A percentile compares a stretch with the other conserved stretches of the same genome.
Conservation (phyloP, 306 rosid genomes). For the Amphicarpaea edgeworthii region DNA sequence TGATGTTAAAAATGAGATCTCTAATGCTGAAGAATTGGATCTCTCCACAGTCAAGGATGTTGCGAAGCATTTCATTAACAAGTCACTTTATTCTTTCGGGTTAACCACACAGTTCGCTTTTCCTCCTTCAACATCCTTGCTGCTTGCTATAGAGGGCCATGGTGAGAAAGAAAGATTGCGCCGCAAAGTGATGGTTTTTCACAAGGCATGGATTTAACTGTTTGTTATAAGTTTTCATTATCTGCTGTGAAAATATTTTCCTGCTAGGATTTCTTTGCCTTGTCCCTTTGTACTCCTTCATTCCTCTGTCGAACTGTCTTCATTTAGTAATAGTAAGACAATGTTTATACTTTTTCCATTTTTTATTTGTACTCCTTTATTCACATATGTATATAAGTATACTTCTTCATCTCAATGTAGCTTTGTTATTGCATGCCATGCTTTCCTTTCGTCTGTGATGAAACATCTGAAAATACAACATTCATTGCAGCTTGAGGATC, state of each 20-base stretch:
- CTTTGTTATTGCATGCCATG: constrained; percentile 6
- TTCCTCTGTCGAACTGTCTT: background rate
- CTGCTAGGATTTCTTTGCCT: constrained; percentile 13
- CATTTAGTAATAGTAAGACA: background rate
- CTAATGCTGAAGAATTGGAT: constrained; percentile 54
- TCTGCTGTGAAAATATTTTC: constrained; percentile 18
- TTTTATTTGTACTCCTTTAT: background rate
- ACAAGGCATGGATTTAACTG: constrained; percentile 58
- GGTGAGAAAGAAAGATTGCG: constrained; percentile 80
- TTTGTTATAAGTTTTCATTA: constrained; percentile 1
- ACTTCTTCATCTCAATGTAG: constrained; percentile 15
- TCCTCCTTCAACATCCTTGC: constrained; percentile 59
- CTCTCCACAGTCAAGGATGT: constrained; percentile 70
- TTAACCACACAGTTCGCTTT: constrained; percentile 66
- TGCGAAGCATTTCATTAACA: constrained; percentile 74
- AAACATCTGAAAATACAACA: constrained; percentile 30
- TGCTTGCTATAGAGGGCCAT: constrained; percentile 68
- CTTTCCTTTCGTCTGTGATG: background rate
- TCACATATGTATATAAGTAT: background rate
- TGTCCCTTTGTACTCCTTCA: constrained; percentile 4
- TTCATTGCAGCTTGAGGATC: constrained; percentile 72
- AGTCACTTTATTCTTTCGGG: constrained; percentile 75
- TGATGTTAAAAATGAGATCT: constrained; percentile 68
- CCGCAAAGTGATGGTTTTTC: constrained; percentile 64
- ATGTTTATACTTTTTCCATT: background rate